Evolutionary conservation across 352 stramenopile species (phyloP), one percentile per base, ranked within the genome.

Genomic region (Globisporangium sylvaticum): DNA sequence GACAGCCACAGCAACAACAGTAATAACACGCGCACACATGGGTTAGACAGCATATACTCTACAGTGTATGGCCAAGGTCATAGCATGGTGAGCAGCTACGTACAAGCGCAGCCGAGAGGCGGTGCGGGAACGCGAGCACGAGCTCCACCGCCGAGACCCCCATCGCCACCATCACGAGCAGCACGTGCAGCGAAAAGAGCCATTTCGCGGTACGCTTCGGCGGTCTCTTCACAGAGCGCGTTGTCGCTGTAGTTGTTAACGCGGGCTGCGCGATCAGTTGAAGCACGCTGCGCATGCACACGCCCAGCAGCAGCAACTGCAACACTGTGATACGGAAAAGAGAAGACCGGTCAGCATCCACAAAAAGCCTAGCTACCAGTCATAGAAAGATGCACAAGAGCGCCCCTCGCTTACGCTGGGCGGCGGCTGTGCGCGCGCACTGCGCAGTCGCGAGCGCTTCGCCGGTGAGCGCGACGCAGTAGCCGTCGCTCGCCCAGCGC

Each of bases 221-320:
- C 5, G 7, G 18, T 10, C 5, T n/a, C 42, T 50, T 50, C 56
- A 25, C 20, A 58, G 50, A 29, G 31, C 20, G 34, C 56, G n/a
- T 2, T 8, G 20, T 18, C 39, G 8, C 2, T 25, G 42, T 10
- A 6, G 20, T 12, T 52, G 12, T 4, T 20, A 32, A 9, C 20
- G 46, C 29, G 24, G 29, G 25, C 67, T 32, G 20, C 3, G 52
- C 42, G 2, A 53, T 57, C 61, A 88, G 71, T 22, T 46, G 63
- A n/a, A 81, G 39, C 37, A 88, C 74, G 20, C 76, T 71, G 29
- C 44, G 69, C 74, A 87, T 79, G 29, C 76, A 80, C 14, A 81
- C 27, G 4, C 73, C 46, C 3, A 82, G 53, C 31, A 90, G 73
- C 1, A 76, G 20, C 14, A 82, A 20, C 48, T 82, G 67, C 59